These are phyloP conservation scores for Gossypium gossypioides DNA, from an alignment of 441 rosid species.

Conservation along the genomic window DNA sequence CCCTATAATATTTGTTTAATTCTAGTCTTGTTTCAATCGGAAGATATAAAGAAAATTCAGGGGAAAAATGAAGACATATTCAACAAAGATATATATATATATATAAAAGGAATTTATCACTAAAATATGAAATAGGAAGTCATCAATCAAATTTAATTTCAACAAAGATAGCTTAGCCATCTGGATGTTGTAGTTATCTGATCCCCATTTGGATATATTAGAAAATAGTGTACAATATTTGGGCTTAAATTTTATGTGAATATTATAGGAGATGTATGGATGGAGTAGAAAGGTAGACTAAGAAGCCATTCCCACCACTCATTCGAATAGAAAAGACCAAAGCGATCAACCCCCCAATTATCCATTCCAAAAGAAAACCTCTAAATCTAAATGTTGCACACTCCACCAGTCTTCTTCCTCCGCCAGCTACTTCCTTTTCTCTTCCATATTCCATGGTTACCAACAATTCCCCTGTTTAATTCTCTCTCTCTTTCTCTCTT, in stretches of 20 bases:
- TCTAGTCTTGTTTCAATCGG: not conserved
- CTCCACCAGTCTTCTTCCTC: constrained; percentile 22
- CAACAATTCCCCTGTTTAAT: constrained; percentile 30
- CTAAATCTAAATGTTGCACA: constrained; percentile 16
- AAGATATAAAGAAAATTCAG: not conserved
- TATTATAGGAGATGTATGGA: not conserved
- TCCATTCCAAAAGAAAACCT: constrained; percentile 19
- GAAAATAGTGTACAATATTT: too few relatives aligned
- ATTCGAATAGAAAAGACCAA: constrained; percentile 27
- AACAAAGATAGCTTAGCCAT: not conserved
- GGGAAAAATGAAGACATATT: too few relatives aligned
- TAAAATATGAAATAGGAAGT: not conserved
- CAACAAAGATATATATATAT: too few relatives aligned
- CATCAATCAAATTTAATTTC: too few relatives aligned
- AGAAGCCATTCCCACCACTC: constrained; percentile 38
- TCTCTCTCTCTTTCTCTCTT: constrained; percentile 12
- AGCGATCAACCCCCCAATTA: constrained; percentile 25
- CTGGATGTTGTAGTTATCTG: not conserved
- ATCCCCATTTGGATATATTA: not conserved
- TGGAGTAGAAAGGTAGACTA: not conserved
- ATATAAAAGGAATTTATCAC: not conserved
- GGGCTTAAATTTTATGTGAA: not conserved
- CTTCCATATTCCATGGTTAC: constrained; percentile 34
- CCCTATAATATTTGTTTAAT: too few relatives aligned
- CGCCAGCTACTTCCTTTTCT: constrained; percentile 23